Evolutionary conservation across 257 asterid species (phyloP).

Genomic region (Leonotis leonurus): DNA sequence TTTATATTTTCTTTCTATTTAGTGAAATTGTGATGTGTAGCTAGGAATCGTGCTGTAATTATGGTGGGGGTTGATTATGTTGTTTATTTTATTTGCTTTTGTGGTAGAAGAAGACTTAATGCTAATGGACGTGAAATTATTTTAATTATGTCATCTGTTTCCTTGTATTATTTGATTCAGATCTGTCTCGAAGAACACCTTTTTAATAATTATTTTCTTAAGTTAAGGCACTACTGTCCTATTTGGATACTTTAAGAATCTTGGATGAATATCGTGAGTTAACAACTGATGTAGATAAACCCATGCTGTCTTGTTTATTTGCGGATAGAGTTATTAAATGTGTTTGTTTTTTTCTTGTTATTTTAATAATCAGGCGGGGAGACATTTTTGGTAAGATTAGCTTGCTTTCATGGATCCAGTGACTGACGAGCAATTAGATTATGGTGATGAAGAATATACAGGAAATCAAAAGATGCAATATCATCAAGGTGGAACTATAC

Average conservation of each 20-base stretch:
- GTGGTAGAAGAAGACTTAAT: constrained; percentile 4
- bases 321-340: constrained; percentile 10
- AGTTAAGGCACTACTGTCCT: neutral
- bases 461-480: constrained; percentile 57
- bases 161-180: neutral
- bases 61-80: too few relatives aligned
- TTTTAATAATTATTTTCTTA: neutral
- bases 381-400: constrained; percentile 16
- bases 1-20: too few relatives aligned
- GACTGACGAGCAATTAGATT: constrained; percentile 59
- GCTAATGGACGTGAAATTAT: neutral
- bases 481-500: constrained; percentile 66
- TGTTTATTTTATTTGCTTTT: too few relatives aligned
- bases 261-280: neutral
- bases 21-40: neutral
- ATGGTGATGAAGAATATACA: constrained; percentile 60
- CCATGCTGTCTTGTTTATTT: neutral
- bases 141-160: neutral
- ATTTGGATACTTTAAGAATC: neutral
- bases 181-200: neutral
- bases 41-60: too few relatives aligned
- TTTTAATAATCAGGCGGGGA: constrained; percentile 30
- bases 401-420: constrained; percentile 55
- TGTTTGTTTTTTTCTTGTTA: neutral
- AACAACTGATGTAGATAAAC: neutral